Evolutionary conservation across 306 rosid genomes (phyloP), one percentile per base, ranked within the genome.

Genomic region (Trichosanthes truncata): DNA sequence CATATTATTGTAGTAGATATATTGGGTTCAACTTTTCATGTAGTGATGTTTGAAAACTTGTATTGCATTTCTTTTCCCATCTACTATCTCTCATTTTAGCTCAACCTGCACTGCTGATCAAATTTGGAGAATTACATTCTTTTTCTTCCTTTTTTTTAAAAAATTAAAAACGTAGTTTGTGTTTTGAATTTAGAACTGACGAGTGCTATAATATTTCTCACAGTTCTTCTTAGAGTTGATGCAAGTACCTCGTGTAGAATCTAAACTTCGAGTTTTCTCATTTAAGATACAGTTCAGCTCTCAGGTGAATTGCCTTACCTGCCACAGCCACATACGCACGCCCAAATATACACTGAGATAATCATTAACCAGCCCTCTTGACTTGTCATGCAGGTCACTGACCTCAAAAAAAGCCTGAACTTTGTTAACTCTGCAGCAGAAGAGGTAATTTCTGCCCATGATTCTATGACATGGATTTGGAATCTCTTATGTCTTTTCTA

Each of bases 211-310:
- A 77, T 52, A 76, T 82, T 69, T 51, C 60, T 80, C 65, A 51
- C 96, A 94, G 98, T 94, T 94, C 83, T 86, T 94, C 85, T 78
- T 89, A 65, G 92, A 85, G 77, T 85, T 86, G n/a, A 86, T 94
- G 93, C 84, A 94, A 88, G 96, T 94, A 77, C 96, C 98, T 46
- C 92, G 97, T 66, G 96, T 85, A 76, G 98, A 94, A 87, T 83
- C 88, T 78, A 94, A 94, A 85, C 98, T 94, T 52, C 85, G 92
- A 87, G 97, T 94, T 56, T 91, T 90, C 80, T 87, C 87, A 40
- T 94, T 94, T 90, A 94, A 89, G 90, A 91, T 90, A 79, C 97
- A 89, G 80, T 94, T 94, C 87, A 74, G 60, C 40, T 85, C 91
- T 79, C 98, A 94, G 98, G 98, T 94, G 38, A 77, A 82, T n/a